Evolutionary conservation across 1,284 basidiomycete genomes (phyloP).

Genomic region (Leccinum fuscescens): DNA sequence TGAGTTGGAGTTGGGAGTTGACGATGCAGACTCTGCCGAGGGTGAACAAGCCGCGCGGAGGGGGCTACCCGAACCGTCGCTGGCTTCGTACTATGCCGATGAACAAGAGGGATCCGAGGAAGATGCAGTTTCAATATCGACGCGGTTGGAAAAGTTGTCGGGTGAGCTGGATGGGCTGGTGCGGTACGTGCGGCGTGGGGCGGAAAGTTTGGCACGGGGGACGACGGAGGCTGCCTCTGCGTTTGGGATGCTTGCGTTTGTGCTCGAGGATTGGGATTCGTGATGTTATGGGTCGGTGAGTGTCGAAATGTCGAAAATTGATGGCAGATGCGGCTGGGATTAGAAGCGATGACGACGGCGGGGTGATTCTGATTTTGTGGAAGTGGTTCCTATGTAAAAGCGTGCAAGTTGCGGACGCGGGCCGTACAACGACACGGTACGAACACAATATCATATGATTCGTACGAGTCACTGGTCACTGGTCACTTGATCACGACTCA

Average conservation of each 20-base stretch:
- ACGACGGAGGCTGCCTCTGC: slow-evolving; percentile 53
- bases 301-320: neutral
- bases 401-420: neutral
- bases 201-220: slow-evolving; percentile 57
- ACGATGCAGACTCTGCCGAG: neutral
- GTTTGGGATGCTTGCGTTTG: slow-evolving; percentile 74
- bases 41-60: slow-evolving; percentile 17
- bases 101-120: neutral
- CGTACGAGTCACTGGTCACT: neutral
- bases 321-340: too few species aligned
- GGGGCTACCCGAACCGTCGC: slow-evolving; percentile 39
- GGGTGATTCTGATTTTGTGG: neutral
- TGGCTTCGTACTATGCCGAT: neutral
- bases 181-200: slow-evolving; percentile 61
- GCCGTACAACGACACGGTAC: neutral
- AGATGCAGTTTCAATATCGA: slow-evolving; percentile 33
- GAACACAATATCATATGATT: neutral
- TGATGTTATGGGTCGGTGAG: slow-evolving; percentile 10
- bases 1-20: slow-evolving; percentile 39
- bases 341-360: neutral
- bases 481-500: too few species aligned
- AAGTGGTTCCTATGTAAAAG: neutral
- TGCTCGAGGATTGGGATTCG: slow-evolving; percentile 78
- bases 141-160: slow-evolving; percentile 59
- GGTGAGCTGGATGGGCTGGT: slow-evolving; percentile 69